These are phyloP conservation scores for Capsicum pubescens DNA, from an alignment of 257 asterid genomes.

Conservation along the genomic window DNA sequence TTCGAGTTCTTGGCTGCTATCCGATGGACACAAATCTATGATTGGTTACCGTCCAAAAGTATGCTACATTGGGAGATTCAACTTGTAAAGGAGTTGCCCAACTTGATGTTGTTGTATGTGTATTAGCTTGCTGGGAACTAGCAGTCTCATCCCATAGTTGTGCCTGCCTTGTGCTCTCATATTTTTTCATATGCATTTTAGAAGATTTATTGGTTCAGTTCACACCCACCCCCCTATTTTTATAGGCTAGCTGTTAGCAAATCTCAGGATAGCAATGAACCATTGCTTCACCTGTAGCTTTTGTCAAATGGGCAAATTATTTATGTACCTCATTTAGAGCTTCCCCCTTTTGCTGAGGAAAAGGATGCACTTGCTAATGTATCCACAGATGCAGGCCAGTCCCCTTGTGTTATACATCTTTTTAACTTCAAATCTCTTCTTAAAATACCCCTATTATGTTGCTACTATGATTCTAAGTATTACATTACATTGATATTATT, in stretches of 20 bases:
- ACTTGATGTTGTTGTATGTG: conserved; percentile 16
- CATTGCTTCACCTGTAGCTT: conserved; percentile 8
- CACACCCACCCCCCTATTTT: not conserved
- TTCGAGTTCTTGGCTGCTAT: conserved; percentile 72
- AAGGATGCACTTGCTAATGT: not conserved
- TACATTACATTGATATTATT: no score
- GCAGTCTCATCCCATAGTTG: not conserved
- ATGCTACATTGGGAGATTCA: not conserved
- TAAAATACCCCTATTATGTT: not conserved
- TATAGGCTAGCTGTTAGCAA: conserved; percentile 16
- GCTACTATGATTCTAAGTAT: not conserved
- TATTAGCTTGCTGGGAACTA: conserved; percentile 16
- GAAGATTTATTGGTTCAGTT: conserved; percentile 8
- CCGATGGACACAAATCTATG: conserved; percentile 53
- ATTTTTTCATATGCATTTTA: conserved; percentile 11
- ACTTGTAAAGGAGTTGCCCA: conserved; percentile 17
- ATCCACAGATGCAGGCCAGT: not conserved
- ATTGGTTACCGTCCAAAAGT: not conserved
- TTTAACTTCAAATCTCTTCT: not conserved
- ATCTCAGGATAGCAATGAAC: conserved; percentile 14
- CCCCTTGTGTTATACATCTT: not conserved
- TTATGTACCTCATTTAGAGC: not conserved
- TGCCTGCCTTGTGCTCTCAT: not conserved
- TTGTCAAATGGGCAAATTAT: not conserved
- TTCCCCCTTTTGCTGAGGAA: not conserved